phyloP scores from a whole-genome alignment of 2,329 filamentous ascomycete genomes.

The Penicillium sp. region DNA sequence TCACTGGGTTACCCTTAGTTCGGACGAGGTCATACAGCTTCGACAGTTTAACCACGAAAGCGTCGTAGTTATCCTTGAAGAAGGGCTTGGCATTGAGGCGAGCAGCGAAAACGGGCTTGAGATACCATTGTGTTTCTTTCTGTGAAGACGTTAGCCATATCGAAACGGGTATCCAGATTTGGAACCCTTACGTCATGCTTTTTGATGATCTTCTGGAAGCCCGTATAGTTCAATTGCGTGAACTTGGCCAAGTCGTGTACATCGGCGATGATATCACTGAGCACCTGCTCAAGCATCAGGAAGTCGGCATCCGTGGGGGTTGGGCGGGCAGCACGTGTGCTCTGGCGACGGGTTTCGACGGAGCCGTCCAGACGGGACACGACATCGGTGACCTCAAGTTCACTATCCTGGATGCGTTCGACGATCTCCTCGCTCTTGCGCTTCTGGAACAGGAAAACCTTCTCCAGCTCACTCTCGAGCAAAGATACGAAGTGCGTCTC shows the following conservation, averaged over 20 bases:
- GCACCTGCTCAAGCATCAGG: slow-evolving; percentile 85
- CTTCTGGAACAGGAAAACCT: slow-evolving; percentile 96
- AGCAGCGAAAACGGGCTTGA: slow-evolving; percentile 93
- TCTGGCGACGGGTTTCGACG: slow-evolving; percentile 43
- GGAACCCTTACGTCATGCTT: slow-evolving; percentile 80
- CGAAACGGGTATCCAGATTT: background rate
- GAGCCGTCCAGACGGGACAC: slow-evolving; percentile 69
- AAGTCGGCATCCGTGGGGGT: slow-evolving; percentile 85
- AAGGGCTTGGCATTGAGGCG: slow-evolving; percentile 95
- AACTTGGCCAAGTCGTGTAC: slow-evolving; percentile 98
- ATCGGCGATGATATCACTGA: slow-evolving; percentile 97
- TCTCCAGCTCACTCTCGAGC: slow-evolving; percentile 91
- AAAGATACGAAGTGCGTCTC: slow-evolving; percentile 84
- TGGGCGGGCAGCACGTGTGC: slow-evolving; percentile 23
- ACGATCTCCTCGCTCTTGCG: slow-evolving; percentile 97
- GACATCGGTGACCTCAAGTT: slow-evolving; percentile 87
- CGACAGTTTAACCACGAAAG: slow-evolving; percentile 90
- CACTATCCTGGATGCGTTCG: slow-evolving; percentile 80
- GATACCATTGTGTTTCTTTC: slow-evolving; percentile 93
- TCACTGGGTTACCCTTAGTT: slow-evolving; percentile 87
- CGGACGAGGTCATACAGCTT: slow-evolving; percentile 93
- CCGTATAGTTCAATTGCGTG: slow-evolving; percentile 96
- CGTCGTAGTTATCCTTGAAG: slow-evolving; percentile 98
- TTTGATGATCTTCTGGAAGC: slow-evolving; percentile 99
- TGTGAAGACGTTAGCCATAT: slow-evolving; percentile 37